Base-by-base conservation (phyloP, 345 rosid species). In the Anacardium occidentale region DNA sequence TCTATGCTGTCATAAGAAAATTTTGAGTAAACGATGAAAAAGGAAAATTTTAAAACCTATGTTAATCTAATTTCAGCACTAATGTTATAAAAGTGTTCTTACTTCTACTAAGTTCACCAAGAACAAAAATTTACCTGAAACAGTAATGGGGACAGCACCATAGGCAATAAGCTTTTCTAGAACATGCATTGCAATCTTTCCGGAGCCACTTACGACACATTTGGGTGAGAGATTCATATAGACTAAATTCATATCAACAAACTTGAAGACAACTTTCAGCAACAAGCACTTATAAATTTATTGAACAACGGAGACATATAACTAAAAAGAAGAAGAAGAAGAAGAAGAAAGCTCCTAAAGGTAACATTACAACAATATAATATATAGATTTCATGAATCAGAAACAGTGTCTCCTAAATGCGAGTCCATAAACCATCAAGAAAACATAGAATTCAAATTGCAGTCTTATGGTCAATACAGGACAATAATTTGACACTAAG, bases 161-260 rank as follows among this genome's bases (percentile, higher is more conserved):
- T 85, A 89, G 66, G 94, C 99, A 83, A 90, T 88, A 75, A 95
- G 94, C 92, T 95, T 95, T 81, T 95, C 99, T 53, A 92, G 83
- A 75, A 92, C 99, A 83, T 95, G 99, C 94, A 92, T 79, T 17
- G 99, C 97, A 74, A 95, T 95, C 97, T 95, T 95, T 76, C 99
- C 99, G 61, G 89, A 91, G 78, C 99, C 99, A 75, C 98, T 95
- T 71, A 95, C 97, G 66, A 70, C 96, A 81, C 98, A 95, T 76
- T 97, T 95, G 85, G 44, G 78, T 52, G 55, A 14, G 62, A 76
- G 72, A 52, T 54, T 56, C 72, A 74, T 18, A 48, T 53, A 18
- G 44, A 55, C 60, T 75, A 60, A 10, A 54, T 79, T 74, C 15
- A 70, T 45, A 34, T 67, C 15, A 75, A 29, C 50, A 48, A 70